Conservation (phyloP, 257 asterid species). For the Henckelia pumila region DNA sequence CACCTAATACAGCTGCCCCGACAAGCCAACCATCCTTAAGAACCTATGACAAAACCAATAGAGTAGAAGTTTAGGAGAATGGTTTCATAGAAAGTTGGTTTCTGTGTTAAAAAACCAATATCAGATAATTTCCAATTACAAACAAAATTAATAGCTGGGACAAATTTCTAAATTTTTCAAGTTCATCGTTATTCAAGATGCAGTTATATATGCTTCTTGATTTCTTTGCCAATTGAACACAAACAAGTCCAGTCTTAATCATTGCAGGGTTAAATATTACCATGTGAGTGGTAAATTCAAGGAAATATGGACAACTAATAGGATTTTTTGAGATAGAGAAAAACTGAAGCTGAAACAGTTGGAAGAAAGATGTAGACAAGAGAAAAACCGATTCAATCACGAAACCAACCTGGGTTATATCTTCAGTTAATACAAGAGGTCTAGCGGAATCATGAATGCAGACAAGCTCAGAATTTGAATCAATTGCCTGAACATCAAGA, state of each 20-base stretch:
- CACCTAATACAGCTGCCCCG: slow-evolving; percentile 99
- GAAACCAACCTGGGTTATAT: slow-evolving; percentile 64
- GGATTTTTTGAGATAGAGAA: background rate
- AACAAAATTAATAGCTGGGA: background rate
- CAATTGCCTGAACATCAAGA: slow-evolving; percentile 55
- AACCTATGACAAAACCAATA: slow-evolving; percentile 49
- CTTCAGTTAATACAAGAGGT: slow-evolving; percentile 73
- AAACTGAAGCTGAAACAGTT: background rate
- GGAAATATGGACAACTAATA: background rate
- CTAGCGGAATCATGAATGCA: slow-evolving; percentile 99
- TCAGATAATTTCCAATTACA: background rate
- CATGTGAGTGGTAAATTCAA: background rate
- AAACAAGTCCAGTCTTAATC: background rate
- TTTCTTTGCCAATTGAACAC: background rate
- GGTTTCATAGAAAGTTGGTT: slow-evolving; percentile 2
- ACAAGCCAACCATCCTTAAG: slow-evolving; percentile 72
- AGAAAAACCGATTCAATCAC: background rate
- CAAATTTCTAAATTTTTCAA: background rate
- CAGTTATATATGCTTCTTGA: background rate
- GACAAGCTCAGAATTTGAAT: slow-evolving; percentile 68
- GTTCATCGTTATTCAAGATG: background rate
- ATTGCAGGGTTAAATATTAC: background rate
- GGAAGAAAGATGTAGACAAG: background rate
- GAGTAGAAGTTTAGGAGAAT: background rate
- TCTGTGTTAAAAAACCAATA: background rate